Base-by-base conservation (phyloP, 176 grass and related monocot genomes). In the Areca catechu region DNA sequence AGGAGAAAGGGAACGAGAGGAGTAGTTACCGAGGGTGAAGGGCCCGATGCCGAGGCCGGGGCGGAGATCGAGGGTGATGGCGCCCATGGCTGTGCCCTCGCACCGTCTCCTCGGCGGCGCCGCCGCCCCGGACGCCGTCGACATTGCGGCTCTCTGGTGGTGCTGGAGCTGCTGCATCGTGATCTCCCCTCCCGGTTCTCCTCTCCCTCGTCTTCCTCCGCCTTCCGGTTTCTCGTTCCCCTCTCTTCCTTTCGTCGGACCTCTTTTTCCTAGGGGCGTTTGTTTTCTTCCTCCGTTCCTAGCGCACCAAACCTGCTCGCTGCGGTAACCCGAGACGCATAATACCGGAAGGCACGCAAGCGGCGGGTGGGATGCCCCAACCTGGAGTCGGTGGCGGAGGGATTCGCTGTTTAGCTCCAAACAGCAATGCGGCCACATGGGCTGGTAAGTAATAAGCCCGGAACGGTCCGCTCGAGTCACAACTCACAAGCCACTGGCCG, bases 81-180 rank as follows among this genome's bases (percentile, higher is more conserved):
- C 81, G 3, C 93, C 93, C 93, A 98, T 92, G 66, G 93, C 84
- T 19, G 76, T 92, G 51, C 93, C 88, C 75, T 92, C 84, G 75
- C 75, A 92, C 54, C 84, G 79, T 30, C 87, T 75, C 69, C 93
- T 34, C 58, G 82, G 57, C 4, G 74, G 71, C 60, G 72, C 61
- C 69, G 82, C 43, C 18, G 71, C 83, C 77, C 69, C 15, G 61
- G n/a, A 27, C 16, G 51, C 5, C 27, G 47, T 60, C 70, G 28
- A 19, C 6, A 28, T 67, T 23, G 49, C 53, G 73, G 56, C 37
- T 61, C 57, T 19, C 24, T 19, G 69, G 30, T 62, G 69, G 5
- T 72, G 70, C 49, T 72, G 57, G 4, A 22, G 14, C 24, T 61
- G 58, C 15, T 72, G 57, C 58, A 72, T 53, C 50, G 23, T 24